Base-by-base conservation (phyloP, 1,284 basidiomycete species). In the Rhodotorula mucilaginosa region DNA sequence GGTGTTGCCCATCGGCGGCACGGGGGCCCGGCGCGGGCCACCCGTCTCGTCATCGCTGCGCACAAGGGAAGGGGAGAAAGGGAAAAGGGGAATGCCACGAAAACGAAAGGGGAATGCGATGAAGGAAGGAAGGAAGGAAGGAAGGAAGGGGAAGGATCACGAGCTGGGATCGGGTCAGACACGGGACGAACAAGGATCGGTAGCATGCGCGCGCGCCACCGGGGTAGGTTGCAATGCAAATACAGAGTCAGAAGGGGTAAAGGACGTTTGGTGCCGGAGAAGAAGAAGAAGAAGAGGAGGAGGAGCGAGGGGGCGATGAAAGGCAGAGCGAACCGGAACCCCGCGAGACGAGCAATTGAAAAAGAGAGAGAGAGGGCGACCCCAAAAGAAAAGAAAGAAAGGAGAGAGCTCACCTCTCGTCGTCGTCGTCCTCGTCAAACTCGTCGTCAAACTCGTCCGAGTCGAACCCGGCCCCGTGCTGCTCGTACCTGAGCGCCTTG, bases 401-500 rank as follows among this genome's bases (percentile, higher is more conserved):
- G 8, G 59, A 44, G 12, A 23, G 8, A 23, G 51, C 65, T 34
- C 68, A 69, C 68, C 61, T 64, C 59, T 61, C 59, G 26, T 61
- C 59, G 54, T 61, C 61, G 26, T 64, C 63, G 26, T 72, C 70
- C 13, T 74, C 73, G 54, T 73, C 69, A 52, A 71, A 73, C 34
- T 87, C 85, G 48, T 87, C 86, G 23, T 87, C 87, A 26, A 80
- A 80, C 51, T 81, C 80, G 46, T 81, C 80, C 23, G 80, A 80
- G 44, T 81, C 77, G 23, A 86, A 86, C 54, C 54, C 54, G 51
- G 26, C 63, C 44, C 54, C 54, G 60, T 87, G 88, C 60, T 88
- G 86, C 51, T 86, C 95, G 80, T 90, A 94, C 79, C 92, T 88
- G 65, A 97, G 87, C 26, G 94, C 93, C 84, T 97, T 96, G 79